Base-by-base conservation (phyloP, 2,329 filamentous ascomycete species). In the Keithomyces neogunnii region DNA sequence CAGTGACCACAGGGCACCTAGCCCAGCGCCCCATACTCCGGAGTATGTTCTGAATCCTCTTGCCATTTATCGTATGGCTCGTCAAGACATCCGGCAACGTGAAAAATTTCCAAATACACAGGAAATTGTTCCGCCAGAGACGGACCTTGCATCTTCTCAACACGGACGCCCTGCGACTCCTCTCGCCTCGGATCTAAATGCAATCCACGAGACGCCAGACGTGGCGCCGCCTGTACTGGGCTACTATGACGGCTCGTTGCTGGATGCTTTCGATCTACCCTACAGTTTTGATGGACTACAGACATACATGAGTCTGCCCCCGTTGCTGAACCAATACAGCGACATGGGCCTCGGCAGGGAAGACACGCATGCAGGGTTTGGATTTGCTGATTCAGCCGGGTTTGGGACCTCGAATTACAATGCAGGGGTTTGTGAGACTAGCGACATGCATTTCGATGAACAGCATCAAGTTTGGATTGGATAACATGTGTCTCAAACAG, bases 51-150 rank as follows among this genome's bases (percentile, higher is more conserved):
- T 53, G 6, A 53, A 51, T 31, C 48, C 51, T 13, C 31, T 53
- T 5, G 44, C 48, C 13, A 53, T 53, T n/a, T 51, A 45, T 35
- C 48, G 51, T 5, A 53, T 53, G 51, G 51, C 51, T 11, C 40
- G 51, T 9, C 49, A 53, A 28, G 43, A 53, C 13, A 51, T 53
- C 19, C 47, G 46, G 13, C 6, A 48, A 39, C 46, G 39, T 29
- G 46, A 45, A 13, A 31, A 45, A 2, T 8, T 29, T 6, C 28
- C 43, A 7, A 31, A 8, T 10, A 11, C 30, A 19, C 35, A n/a
- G 29, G 31, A 19, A 46, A 9, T 5, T 31, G 29, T 7, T 46
- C n/a, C 45, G 32, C 31, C 31, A 47, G 33, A 35, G 11, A 35
- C 33, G 7, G 30, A 47, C 31, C 11, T 47, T 33, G 26, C 45